phyloP scores from a whole-genome alignment of 345 rosid species.

The Citrus maxima region DNA sequence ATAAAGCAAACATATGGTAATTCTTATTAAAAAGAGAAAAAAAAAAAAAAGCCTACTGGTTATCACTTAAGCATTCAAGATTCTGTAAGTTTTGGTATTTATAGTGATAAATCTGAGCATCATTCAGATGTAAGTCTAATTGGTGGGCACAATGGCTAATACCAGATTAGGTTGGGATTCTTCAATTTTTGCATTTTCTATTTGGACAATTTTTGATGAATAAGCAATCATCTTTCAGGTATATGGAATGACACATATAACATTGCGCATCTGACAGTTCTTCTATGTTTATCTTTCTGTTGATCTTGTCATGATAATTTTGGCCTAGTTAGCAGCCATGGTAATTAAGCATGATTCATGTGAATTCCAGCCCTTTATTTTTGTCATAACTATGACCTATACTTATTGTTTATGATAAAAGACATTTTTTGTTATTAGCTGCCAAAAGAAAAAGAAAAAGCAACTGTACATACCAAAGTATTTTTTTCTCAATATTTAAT shows the following conservation, averaged over 20 bases:
- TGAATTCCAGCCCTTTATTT: neutral
- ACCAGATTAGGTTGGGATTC: neutral
- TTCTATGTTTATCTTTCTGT: neutral
- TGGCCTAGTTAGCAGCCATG: neutral
- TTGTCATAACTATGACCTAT: neutral
- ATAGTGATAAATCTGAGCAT: neutral
- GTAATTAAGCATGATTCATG: neutral
- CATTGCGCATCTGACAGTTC: neutral
- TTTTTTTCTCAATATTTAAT: neutral
- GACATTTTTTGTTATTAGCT: neutral
- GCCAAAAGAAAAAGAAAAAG: neutral
- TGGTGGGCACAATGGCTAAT: neutral
- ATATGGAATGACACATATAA: neutral
- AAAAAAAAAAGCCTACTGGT: neutral
- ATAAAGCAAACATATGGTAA: neutral
- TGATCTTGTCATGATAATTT: neutral
- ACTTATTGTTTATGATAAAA: neutral
- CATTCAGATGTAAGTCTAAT: conserved; percentile 1
- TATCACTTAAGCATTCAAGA: neutral
- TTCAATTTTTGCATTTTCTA: neutral
- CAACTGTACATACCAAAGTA: neutral
- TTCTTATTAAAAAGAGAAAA: no score
- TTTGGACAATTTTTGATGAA: neutral
- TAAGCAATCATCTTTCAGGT: neutral
- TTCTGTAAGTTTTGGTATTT: neutral